Base-by-base conservation (phyloP, 495 filamentous ascomycete species). In the Chaetomium fimeti region DNA sequence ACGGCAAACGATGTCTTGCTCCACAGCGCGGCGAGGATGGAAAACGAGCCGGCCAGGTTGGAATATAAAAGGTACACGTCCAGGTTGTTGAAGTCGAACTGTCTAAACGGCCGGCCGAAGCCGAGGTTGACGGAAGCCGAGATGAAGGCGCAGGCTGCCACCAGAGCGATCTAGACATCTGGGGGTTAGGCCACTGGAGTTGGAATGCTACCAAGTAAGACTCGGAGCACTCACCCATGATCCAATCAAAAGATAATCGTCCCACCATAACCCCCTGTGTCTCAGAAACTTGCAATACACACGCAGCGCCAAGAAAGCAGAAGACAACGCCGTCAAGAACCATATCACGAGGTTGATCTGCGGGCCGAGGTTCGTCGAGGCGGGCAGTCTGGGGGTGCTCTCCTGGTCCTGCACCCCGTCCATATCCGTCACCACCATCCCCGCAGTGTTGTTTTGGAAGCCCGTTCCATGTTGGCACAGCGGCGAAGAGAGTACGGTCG, bases 61-160 rank as follows among this genome's bases (percentile, higher is more conserved):
- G 61, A 57, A 15, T 64, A 56, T 3, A 76, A 55, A 20, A 77
- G 68, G 22, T 68, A 72, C 5, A 66, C 53, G 6, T 71, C 53
- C 24, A 75, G 64, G 20, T 68, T 64, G 8, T 61, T 40, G 16
- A 64, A 61, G 47, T 69, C 62, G 66, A 77, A 68, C 38, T 72
- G 66, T 11, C 54, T 64, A 1, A 71, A 58, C 9, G 69, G 71
- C 16, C 69, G 63, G 1, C 69, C 70, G 42, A 74, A 75, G 18
- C 74, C 75, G 5, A 69, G 48, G 18, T 63, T 75, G n/a, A 76
- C 61, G 4, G 59, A 53, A 25, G 74, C 68, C 12, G 84, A 83
- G 63, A 97, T 85, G 70, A 97, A 96, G 5, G 82, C 83, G 74
- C 96, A 91, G 4, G 52, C 27, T 1, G 38, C 55, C 3, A 57